Conservation (phyloP, 345 rosid genomes). For the Jatropha curcas region DNA sequence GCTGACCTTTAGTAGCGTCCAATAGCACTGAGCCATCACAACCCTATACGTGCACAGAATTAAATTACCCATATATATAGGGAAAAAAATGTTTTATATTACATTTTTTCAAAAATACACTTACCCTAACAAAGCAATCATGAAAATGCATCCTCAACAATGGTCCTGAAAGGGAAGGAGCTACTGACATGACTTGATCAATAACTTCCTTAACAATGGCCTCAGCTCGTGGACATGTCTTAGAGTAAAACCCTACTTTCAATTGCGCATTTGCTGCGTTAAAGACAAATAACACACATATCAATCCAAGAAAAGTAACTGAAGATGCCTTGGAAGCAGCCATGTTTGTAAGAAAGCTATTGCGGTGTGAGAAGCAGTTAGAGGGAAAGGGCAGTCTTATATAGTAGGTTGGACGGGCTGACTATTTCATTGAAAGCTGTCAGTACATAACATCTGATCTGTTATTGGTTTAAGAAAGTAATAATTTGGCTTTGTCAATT, state of each 20-base stretch:
- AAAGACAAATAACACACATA: slow-evolving; percentile 22
- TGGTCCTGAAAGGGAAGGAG: slow-evolving; percentile 55
- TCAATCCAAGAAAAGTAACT: slow-evolving; percentile 25
- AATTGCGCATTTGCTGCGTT: slow-evolving; percentile 41
- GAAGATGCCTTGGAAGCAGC: slow-evolving; percentile 29
- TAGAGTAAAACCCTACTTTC: slow-evolving; percentile 54
- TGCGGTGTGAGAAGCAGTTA: not conserved
- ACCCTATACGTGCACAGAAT: slow-evolving; percentile 47
- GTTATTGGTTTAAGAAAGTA: not conserved
- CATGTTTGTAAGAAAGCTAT: slow-evolving; percentile 22
- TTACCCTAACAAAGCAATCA: slow-evolving; percentile 76
- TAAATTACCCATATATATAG: not conserved
- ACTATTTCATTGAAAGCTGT: not conserved
- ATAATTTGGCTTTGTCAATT: not conserved
- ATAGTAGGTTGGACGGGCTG: slow-evolving; percentile 5
- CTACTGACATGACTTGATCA: slow-evolving; percentile 32
- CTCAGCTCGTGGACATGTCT: slow-evolving; percentile 53
- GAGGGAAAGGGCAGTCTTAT: not conserved
- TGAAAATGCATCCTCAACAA: slow-evolving; percentile 76
- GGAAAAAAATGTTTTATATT: too few relatives aligned
- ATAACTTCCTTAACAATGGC: slow-evolving; percentile 37
- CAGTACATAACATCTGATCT: not conserved
- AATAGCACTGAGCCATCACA: slow-evolving; percentile 80
- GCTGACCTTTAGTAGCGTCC: slow-evolving; percentile 38
- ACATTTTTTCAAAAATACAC: too few relatives aligned